Evolutionary conservation across 192 early-diverging fungal species (phyloP).

Genomic region (Gorgonomyces haynaldii): DNA sequence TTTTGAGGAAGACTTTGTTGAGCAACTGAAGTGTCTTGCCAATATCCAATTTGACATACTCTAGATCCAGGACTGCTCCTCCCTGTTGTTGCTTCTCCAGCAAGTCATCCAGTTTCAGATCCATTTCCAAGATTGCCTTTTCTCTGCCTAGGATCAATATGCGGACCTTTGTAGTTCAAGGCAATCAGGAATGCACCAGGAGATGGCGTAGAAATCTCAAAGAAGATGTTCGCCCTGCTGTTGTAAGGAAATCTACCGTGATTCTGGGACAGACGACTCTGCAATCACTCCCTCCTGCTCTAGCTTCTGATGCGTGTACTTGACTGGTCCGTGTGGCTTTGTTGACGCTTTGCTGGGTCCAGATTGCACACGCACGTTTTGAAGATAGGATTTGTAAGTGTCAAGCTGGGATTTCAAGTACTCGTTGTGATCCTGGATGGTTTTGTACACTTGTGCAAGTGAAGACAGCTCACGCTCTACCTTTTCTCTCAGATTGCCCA

Average conservation of each 20-base stretch:
- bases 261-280: constrained; percentile 83
- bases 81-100: constrained; percentile 78
- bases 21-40: constrained; percentile 63
- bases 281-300: constrained; percentile 90
- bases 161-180: constrained; percentile 66
- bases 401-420: constrained; percentile 82
- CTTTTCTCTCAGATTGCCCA: constrained; percentile 82
- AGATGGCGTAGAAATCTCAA: constrained; percentile 76
- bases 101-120: constrained; percentile 63
- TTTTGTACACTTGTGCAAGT: constrained; percentile 78
- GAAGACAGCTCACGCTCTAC: constrained; percentile 68
- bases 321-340: constrained; percentile 56
- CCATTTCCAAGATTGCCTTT: constrained; percentile 90
- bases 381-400: constrained; percentile 85
- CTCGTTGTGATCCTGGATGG: constrained; percentile 89
- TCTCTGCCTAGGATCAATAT: constrained; percentile 48
- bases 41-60: constrained; percentile 89
- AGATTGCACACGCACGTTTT: constrained; percentile 82
- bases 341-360: constrained; percentile 22
- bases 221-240: constrained; percentile 73
- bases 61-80: constrained; percentile 73
- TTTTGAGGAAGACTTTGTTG: constrained; percentile 68
- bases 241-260: constrained; percentile 39
- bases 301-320: constrained; percentile 69
- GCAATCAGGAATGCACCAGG: constrained; percentile 84